Evolutionary conservation across 768 basidiomycete genomes (phyloP).

Genomic region (Psilocybe subaeruginosa): DNA sequence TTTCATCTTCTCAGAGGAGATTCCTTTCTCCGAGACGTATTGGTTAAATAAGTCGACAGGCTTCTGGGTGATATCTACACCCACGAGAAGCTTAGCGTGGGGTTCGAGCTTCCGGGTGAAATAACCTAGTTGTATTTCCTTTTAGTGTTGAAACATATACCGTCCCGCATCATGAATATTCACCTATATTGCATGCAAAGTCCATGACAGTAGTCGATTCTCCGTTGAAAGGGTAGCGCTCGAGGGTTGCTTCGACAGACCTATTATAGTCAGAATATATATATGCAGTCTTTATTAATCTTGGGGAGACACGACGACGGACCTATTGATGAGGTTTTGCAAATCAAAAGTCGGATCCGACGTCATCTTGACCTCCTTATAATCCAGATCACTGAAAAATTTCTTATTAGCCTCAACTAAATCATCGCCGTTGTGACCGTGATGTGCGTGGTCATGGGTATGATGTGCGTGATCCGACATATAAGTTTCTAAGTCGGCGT

Average conservation of each 20-base stretch:
- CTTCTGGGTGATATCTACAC: slow-evolving; percentile 74
- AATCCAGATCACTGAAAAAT: not conserved
- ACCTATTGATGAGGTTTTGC: slow-evolving; percentile 24
- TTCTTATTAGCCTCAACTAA: not conserved
- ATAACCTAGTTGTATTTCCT: slow-evolving; percentile 44
- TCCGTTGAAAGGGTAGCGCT: slow-evolving; percentile 52
- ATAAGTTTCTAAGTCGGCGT: too few species aligned
- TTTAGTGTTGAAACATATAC: not conserved
- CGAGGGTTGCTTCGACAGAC: slow-evolving; percentile 35
- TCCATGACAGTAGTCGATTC: slow-evolving; percentile 65
- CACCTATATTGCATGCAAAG: slow-evolving; percentile 76
- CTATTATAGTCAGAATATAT: slow-evolving; percentile 21
- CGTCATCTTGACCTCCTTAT: slow-evolving; percentile 9
- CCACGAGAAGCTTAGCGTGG: slow-evolving; percentile 63
- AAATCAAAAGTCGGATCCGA: slow-evolving; percentile 17
- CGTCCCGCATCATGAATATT: not conserved
- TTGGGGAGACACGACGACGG: not conserved
- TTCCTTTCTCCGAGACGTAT: slow-evolving; percentile 60
- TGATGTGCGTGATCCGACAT: too few species aligned
- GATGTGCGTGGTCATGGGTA: not conserved
- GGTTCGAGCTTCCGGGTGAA: slow-evolving; percentile 63
- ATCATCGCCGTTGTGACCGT: not conserved
- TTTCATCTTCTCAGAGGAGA: slow-evolving; percentile 65
- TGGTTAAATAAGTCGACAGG: slow-evolving; percentile 71
- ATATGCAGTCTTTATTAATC: not conserved